Conservation (phyloP, 139 green algal species). For the Astrephomene gubernaculifera region DNA sequence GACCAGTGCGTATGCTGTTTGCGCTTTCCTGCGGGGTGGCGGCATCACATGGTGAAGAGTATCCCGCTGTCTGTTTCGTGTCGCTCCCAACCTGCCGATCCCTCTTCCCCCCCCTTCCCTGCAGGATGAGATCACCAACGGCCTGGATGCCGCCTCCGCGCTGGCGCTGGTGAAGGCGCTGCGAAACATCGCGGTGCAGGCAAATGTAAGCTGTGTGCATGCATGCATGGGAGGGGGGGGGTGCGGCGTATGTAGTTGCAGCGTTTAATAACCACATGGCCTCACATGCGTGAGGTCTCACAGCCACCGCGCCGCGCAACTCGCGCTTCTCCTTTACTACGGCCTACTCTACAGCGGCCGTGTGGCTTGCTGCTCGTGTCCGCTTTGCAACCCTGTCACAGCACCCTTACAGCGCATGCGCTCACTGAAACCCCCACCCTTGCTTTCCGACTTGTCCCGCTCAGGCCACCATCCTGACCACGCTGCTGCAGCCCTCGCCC, state of each 20-base stretch:
- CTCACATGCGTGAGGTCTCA: not conserved
- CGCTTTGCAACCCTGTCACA: not conserved
- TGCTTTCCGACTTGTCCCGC: not conserved
- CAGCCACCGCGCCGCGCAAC: not conserved
- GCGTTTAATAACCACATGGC: too few relatives aligned
- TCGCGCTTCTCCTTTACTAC: not conserved
- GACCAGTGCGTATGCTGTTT: not conserved
- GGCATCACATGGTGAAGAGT: not conserved
- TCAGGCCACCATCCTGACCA: constrained; percentile 68
- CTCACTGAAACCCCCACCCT: not conserved
- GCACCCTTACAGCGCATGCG: not conserved
- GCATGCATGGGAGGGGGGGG: not conserved
- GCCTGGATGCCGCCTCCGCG: constrained; percentile 74
- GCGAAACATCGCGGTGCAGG: constrained; percentile 34
- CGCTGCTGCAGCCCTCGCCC: constrained; percentile 88
- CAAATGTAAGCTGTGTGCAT: not conserved
- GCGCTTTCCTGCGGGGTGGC: not conserved
- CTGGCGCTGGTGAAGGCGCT: constrained; percentile 69
- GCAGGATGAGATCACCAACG: constrained; percentile 73
- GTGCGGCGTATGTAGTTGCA: not conserved
- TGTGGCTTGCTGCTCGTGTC: not conserved
- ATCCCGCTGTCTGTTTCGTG: not conserved
- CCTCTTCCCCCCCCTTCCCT: not conserved
- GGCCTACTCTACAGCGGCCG: not conserved
- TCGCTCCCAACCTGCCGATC: not conserved